Base-by-base conservation (phyloP, 106 monocot genomes). In the Acanthochlamys bracteata region DNA sequence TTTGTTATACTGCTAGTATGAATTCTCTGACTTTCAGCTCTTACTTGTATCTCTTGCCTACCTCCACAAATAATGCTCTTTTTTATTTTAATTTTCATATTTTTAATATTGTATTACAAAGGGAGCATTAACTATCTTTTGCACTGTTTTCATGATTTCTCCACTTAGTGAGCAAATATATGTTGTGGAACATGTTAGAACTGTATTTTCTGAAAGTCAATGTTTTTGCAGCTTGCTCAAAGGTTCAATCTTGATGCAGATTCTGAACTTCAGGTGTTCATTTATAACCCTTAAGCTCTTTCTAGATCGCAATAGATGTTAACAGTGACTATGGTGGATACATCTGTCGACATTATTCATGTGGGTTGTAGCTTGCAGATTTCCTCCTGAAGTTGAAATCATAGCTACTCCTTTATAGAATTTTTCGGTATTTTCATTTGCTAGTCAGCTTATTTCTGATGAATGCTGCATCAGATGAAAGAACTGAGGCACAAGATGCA, bases 401-500 rank as follows among this genome's bases (percentile, higher is more conserved):
- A 75, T 63, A 42, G 65, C 85, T 41, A 77, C 88, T 49, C 17
- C 49, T 49, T 49, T 49, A 14, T 49, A 4, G 2, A 17, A 14
- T 4, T 4, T 49, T 10, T 49, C 49, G 4, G 6, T 33, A 33
- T 33, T 33, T n/a, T 49, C 2, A 49, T 49, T 2, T 49, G 10
- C 17, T 17, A 49, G 15, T 17, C 12, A 49, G 17, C 49, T 4
- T 12, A 24, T 20, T 19, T 33, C 16, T 26, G 3, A 42, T 70
- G 53, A 66, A 16, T 25, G 24, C 9, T 84, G 33, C 25, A 65
- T 66, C 77, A 98, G 98, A 76, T 85, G 21, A 55, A 78, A 66
- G 92, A 92, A 73, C 69, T 98, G 60, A 73, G 88, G 65, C 77
- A 75, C 56, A 92, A 85, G 73, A 92, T 98, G 91, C 52, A 73